Evolutionary conservation across 192 early-diverging fungal species (phyloP).

Genomic region (Funneliformis geosporum): DNA sequence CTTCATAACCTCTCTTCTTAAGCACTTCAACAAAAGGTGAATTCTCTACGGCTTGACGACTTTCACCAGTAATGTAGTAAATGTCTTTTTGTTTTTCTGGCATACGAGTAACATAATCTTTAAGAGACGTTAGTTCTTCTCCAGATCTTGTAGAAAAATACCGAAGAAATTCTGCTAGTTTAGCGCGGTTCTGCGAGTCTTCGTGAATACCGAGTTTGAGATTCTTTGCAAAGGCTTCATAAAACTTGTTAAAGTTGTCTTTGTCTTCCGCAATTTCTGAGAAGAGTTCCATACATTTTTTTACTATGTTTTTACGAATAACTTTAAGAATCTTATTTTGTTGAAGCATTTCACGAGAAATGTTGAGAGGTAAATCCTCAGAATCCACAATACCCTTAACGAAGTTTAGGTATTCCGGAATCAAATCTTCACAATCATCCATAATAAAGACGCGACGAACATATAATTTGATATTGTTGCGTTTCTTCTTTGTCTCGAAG

Average conservation of each 20-base stretch:
- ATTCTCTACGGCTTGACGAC: slow-evolving; percentile 90
- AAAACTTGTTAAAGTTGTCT: slow-evolving; percentile 99
- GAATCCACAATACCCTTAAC: slow-evolving; percentile 99
- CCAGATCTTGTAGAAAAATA: slow-evolving; percentile 99
- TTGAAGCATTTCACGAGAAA: slow-evolving; percentile 99
- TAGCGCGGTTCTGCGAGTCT: slow-evolving; percentile 94
- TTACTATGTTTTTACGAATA: slow-evolving; percentile 98
- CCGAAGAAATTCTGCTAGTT: slow-evolving; percentile 96
- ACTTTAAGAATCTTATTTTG: slow-evolving; percentile 99
- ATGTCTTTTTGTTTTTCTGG: slow-evolving; percentile 99
- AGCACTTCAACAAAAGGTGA: slow-evolving; percentile 98
- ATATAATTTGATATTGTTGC: slow-evolving; percentile 99
- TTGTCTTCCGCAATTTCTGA: slow-evolving; percentile 96
- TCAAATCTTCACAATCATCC: slow-evolving; percentile 99
- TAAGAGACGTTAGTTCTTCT: slow-evolving; percentile 96
- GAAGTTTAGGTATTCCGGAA: slow-evolving; percentile 99
- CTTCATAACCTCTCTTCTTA: slow-evolving; percentile 99
- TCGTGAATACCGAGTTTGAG: slow-evolving; percentile 99
- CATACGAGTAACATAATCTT: slow-evolving; percentile 99
- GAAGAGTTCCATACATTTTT: slow-evolving; percentile 99
- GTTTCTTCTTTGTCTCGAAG: slow-evolving; percentile 99
- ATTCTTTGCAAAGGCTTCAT: slow-evolving; percentile 99
- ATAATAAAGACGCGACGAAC: slow-evolving; percentile 99
- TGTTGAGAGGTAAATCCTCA: slow-evolving; percentile 99
- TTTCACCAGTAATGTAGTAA: slow-evolving; percentile 99